Conservation (phyloP, 306 rosid genomes). For the Astragalus membranaceus region DNA sequence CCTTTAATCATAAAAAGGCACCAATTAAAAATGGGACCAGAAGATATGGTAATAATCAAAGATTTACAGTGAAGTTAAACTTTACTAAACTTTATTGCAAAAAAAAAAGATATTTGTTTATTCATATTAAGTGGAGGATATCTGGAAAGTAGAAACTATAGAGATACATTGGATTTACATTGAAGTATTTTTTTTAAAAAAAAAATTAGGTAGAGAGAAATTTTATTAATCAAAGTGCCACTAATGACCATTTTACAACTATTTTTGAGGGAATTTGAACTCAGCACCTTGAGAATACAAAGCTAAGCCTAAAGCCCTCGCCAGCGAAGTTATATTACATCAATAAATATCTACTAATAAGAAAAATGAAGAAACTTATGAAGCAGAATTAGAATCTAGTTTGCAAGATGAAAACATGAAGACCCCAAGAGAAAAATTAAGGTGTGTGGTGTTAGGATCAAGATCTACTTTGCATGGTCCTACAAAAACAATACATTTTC, state of each 20-base stretch:
- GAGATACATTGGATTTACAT: too few species aligned
- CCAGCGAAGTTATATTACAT: too few species aligned
- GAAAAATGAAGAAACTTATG: not conserved
- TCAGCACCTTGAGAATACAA: too few species aligned
- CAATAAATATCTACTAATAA: too few species aligned
- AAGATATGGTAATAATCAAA: not conserved
- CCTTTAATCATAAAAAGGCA: slow-evolving; percentile 21
- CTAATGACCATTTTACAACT: too few species aligned
- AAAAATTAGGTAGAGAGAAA: too few species aligned
- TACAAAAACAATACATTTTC: slow-evolving; percentile 34
- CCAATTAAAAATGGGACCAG: not conserved
- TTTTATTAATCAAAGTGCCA: too few species aligned
- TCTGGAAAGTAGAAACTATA: too few species aligned
- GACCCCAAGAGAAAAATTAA: slow-evolving; percentile 25
- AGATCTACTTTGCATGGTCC: slow-evolving; percentile 43
- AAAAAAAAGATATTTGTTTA: too few species aligned
- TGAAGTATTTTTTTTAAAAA: too few species aligned
- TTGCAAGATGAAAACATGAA: slow-evolving; percentile 15
- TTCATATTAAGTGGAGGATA: not conserved
- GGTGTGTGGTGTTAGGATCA: slow-evolving; percentile 37
- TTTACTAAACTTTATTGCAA: not conserved
- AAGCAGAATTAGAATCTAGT: slow-evolving; percentile 12
- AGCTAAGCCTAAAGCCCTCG: too few species aligned
- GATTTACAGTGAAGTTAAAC: not conserved
- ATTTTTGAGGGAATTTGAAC: too few species aligned